Conservation (phyloP, 2,329 filamentous ascomycete genomes). For the Nemania diffusa region DNA sequence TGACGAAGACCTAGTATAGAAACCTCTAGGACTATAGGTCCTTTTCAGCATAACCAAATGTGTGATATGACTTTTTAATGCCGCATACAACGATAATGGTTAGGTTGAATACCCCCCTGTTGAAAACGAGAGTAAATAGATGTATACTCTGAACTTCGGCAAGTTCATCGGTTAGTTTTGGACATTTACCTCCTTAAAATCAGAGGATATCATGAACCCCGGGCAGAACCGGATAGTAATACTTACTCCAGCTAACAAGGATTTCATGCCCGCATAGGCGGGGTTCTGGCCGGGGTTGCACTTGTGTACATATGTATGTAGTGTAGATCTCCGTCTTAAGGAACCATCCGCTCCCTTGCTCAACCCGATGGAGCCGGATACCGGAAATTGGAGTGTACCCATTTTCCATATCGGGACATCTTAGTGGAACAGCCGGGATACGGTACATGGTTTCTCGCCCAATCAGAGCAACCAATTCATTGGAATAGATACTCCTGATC, state of each 20-base stretch:
- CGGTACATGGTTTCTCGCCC: not conserved
- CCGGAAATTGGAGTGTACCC: slow-evolving; percentile 6
- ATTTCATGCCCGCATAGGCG: not conserved
- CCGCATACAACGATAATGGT: too few species aligned
- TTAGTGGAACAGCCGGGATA: slow-evolving; percentile 5
- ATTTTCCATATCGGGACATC: not conserved
- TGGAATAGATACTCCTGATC: not conserved
- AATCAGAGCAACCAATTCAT: not conserved
- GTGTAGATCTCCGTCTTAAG: slow-evolving; percentile 5
- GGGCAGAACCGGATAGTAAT: not conserved
- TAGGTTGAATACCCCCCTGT: too few species aligned
- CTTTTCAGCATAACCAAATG: too few species aligned
- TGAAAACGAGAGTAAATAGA: too few species aligned
- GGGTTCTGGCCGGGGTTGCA: not conserved
- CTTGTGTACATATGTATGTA: not conserved
- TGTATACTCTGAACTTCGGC: too few species aligned
- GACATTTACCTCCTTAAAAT: not conserved
- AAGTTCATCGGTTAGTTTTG: too few species aligned
- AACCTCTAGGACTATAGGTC: too few species aligned
- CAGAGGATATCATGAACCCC: slow-evolving; percentile 1
- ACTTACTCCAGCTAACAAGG: not conserved
- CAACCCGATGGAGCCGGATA: not conserved
- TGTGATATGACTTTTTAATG: too few species aligned
- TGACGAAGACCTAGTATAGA: too few species aligned
- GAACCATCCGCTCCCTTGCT: not conserved